Evolutionary conservation across 1,284 basidiomycete genomes (phyloP), one percentile per base, ranked within the genome.

Genomic region (Irpex sp.): DNA sequence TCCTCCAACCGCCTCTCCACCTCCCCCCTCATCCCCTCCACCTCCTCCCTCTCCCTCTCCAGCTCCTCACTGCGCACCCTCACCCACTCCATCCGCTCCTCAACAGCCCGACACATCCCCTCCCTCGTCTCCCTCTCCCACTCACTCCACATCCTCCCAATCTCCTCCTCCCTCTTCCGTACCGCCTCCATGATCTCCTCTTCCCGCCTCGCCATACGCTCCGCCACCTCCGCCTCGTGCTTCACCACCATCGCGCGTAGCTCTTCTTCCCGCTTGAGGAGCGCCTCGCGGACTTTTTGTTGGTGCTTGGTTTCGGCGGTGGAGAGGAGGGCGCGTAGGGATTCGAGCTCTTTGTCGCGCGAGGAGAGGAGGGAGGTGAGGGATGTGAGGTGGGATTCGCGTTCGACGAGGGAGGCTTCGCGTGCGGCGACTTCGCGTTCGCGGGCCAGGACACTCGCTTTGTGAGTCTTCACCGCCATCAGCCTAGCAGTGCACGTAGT

Each of bases 181-280:
- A 83, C 75, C 4, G 78, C 77, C 59, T 82, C 85, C 61, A 85
- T 85, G 36, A 93, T 82, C 70, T 89, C 86, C 55, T 85, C 84
- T 68, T 93, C 87, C 11, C 91, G 79, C 59, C 78, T 79, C 60
- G 87, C 79, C 55, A 93, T 88, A 13, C 89, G 87, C 34, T 82
- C 79, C 69, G 88, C 81, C 47, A 92, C 88, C 68, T 92, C 90
- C 60, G 88, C 89, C 68, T 92, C 89, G 8, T 86, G 80, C 68
- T 82, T 79, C 56, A 84, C 73, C 70, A 90, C 88, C 26, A 86
- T 83, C 37, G 76, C 75, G 6, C 85, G 84, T 7, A 93, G 85
- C 70, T 92, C 88, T 57, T 87, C 84, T 68, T 93, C 91, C 6
- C 89, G 81, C 57, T 79, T 79, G 4, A 80, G 76, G 15, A 93